These are phyloP conservation scores for Parietichytrium sp. DNA, from an alignment of 108 stramenopile genomes.

Conservation along the genomic window DNA sequence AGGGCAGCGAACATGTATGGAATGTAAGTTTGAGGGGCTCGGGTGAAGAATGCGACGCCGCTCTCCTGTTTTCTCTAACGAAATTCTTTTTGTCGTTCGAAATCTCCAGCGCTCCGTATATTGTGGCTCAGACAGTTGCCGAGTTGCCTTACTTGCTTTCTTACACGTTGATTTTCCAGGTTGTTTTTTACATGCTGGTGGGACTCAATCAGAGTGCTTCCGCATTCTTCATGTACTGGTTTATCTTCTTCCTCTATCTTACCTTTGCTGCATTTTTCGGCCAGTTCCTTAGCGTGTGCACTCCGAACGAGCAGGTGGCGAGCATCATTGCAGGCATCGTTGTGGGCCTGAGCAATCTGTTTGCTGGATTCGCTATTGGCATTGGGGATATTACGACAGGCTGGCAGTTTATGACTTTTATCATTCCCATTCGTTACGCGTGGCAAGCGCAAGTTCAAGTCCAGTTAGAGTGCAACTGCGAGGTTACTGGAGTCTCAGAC, in stretches of 20 bases:
- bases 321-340: not conserved
- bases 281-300: not conserved
- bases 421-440: not conserved
- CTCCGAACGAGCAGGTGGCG: conserved; percentile 22
- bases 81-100: no score
- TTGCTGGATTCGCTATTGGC: conserved; percentile 4
- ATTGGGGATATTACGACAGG: not conserved
- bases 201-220: not conserved
- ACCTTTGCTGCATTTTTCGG: conserved; percentile 1
- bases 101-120: not conserved
- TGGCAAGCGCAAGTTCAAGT: no score
- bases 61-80: no score
- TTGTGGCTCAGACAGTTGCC: not conserved
- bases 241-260: not conserved
- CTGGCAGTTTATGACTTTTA: not conserved
- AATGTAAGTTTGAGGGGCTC: no score
- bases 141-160: not conserved
- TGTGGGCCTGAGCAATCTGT: not conserved
- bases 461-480: no score
- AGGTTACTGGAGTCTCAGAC: no score
- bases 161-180: conserved; percentile 3
- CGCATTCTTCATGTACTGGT: conserved; percentile 26
- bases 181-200: not conserved
- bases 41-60: no score
- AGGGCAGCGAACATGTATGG: not conserved